Evolutionary conservation across 2,329 filamentous ascomycete genomes (phyloP), one percentile per base, ranked within the genome.

Genomic region (Scytalidium sp.): DNA sequence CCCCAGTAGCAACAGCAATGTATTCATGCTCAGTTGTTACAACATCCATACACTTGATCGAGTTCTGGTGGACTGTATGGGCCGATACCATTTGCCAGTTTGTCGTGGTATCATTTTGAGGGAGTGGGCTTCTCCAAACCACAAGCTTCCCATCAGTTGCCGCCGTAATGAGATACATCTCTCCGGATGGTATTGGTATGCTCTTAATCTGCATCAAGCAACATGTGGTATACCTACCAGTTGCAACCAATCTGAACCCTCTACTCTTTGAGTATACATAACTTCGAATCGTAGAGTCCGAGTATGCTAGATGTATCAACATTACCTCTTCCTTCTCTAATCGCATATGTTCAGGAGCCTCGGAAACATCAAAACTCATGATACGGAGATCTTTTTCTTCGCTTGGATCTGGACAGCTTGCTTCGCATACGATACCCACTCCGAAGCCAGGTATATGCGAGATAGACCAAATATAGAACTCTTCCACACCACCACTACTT

Each of bases 401-500:
- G 17, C 73, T 76, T 56, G 72, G 72, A 55, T 83, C 70, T 46
- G 76, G 67, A 40, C 78, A 79, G 1, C 71, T 68, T 2, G 75
- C 79, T 66, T 84, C 81, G 51, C 80, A 79, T 11, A 80, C 67
- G 2, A 85, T 73, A 0, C 78, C 81, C 2, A 84, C 66, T 3
- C 77, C 75, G 11, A 63, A 63, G 32, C 49, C 80, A 69, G 2
- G 75, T 72, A 21, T 83, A 74, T 6, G 88, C 65, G 10, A 63
- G 62, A 43, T 73, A 39, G 81, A 78, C 93, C 94, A 99, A 10
- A 92, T 79, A 59, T 86, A 93, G 55, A 97, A 87, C 67, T 99
- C 93, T 65, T 97, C 93, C 53, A 84, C 85, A 0, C 92, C 94
- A 5, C 83, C 90, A 60, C 90, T 92, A 56, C 89, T 96, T 64